Evolutionary conservation across 139 green algal genomes (phyloP), one percentile per base, ranked within the genome.

Genomic region (Mesotaenium endlicherianum): DNA sequence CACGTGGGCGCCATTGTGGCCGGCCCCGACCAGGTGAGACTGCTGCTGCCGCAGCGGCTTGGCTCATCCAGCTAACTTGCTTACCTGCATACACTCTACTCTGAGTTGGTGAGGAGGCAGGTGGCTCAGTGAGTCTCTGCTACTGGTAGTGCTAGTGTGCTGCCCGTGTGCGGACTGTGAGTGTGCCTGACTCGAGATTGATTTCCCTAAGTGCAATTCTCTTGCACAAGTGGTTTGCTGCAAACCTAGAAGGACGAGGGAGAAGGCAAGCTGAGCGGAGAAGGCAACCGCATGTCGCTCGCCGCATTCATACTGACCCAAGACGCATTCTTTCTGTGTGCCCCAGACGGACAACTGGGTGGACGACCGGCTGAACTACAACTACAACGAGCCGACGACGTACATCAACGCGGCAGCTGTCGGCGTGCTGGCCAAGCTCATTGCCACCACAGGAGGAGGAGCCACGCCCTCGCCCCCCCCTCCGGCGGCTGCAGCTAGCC

Each of bases 1-100:
- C 75, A 77, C n/a, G 16, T 39, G 6, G 82, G 82, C 2, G 77
- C 82, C 0, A 86, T 88, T 34, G 77, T 88, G 5, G 82, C 79
- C 20, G 82, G 82, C 1, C 76, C 82, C 17, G 77, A 88, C n/a
- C 36, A 20, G 36, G 70, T 84, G 3, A 80, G 71, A 57, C 38
- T 44, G 8, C 14, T 1, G 2, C 14, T 34, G 3, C n/a, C 16
- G 11, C 8, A 30, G 8, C 47, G 47, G 8, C 8, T 11, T 57
- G 8, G 8, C 47, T 57, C 11, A 57, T 57, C 47, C n/a, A n/a
- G n/a, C n/a, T n/a, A n/a, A n/a, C n/a, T n/a, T n/a, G n/a, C n/a
- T n/a, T n/a, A n/a, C n/a, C n/a, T n/a, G n/a, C n/a, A n/a, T n/a
- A n/a, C n/a, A n/a, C n/a, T n/a, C n/a, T n/a, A n/a, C n/a, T n/a